These are phyloP conservation scores for Zalaria sp. DNA, from an alignment of 2,329 filamentous ascomycete genomes.

Conservation along the genomic window DNA sequence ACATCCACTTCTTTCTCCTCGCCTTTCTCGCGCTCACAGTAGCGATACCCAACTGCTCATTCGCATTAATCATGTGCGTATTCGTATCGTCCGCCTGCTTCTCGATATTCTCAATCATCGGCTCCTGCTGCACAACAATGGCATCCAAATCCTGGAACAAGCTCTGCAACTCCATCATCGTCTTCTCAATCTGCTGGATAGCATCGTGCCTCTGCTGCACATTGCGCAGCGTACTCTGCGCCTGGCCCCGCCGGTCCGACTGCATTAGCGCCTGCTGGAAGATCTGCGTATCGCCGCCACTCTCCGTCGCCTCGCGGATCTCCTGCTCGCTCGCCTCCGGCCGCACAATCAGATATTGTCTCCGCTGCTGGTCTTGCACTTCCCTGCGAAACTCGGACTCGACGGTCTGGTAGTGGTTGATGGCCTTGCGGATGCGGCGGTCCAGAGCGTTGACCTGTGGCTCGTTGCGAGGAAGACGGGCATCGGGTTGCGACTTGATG, in stretches of 20 bases:
- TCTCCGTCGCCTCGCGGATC: conserved; percentile 62
- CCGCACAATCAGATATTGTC: conserved; percentile 81
- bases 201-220: conserved; percentile 74
- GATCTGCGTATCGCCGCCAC: conserved; percentile 58
- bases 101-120: conserved; percentile 66
- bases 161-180: conserved; percentile 75
- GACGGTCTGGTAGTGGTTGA: conserved; percentile 66
- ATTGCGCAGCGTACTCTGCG: conserved; percentile 62
- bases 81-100: conserved; percentile 75
- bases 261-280: conserved; percentile 80
- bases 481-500: conserved; percentile 71
- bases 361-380: conserved; percentile 68
- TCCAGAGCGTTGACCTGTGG: conserved; percentile 73
- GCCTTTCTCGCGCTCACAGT: conserved; percentile 68
- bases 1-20: conserved; percentile 94
- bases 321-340: conserved; percentile 70
- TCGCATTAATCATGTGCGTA: conserved; percentile 73
- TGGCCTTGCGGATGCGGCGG: conserved; percentile 63
- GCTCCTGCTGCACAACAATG: conserved; percentile 76
- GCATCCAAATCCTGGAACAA: conserved; percentile 84
- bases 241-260: conserved; percentile 68
- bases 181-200: conserved; percentile 81
- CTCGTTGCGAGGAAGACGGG: conserved; percentile 56
- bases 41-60: conserved; percentile 67
- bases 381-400: conserved; percentile 71